Conservation (phyloP, 2,329 filamentous ascomycete species). For the Sporothrix pseudoabietina region DNA sequence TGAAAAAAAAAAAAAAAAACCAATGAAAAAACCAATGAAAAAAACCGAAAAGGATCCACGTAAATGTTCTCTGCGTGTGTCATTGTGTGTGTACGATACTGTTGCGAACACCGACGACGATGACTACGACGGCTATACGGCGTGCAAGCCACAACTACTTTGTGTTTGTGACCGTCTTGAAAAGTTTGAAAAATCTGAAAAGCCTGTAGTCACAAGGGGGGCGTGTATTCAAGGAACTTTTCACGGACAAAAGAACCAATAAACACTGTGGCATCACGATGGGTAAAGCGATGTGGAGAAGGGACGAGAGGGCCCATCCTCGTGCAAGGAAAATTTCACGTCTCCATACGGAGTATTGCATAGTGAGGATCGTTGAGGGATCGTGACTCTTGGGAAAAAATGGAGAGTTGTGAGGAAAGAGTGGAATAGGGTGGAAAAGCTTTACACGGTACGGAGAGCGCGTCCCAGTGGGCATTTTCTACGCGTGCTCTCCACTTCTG, state of each 20-base stretch:
- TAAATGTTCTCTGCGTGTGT: neutral
- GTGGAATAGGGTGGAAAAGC: neutral
- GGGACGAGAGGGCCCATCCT: neutral
- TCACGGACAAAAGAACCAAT: neutral
- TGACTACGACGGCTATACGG: neutral
- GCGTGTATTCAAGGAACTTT: neutral
- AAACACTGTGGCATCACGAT: neutral
- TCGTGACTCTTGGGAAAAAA: slow-evolving; percentile 17
- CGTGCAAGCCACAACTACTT: neutral
- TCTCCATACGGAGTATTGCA: neutral
- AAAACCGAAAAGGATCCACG: neutral
- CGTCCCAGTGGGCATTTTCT: neutral
- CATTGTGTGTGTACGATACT: neutral
- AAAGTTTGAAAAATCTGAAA: neutral
- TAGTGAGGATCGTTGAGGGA: neutral
- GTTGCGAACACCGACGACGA: neutral
- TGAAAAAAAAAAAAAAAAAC: too few relatives aligned
- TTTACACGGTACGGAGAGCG: neutral
- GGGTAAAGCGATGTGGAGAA: neutral
- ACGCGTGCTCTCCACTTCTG: neutral
- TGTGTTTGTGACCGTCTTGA: too few relatives aligned
- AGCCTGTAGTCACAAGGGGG: slow-evolving; percentile 4
- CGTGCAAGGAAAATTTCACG: neutral
- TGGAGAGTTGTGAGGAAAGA: neutral
- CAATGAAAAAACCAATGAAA: too few relatives aligned